phyloP scores from a whole-genome alignment of 495 filamentous ascomycete genomes.

The Cryomyces minteri region DNA sequence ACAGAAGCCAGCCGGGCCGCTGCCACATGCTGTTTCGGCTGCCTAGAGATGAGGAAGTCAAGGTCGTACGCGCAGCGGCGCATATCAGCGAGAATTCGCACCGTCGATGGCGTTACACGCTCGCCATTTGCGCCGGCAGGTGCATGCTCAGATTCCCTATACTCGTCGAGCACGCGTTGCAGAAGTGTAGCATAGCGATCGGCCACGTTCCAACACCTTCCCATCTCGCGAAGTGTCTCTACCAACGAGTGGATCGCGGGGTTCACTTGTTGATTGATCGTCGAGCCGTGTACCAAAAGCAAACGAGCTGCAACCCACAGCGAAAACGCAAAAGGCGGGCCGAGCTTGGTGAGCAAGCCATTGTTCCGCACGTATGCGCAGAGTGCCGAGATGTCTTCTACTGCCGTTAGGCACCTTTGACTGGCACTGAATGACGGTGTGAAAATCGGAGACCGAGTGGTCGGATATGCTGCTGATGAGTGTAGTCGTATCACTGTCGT shows the following conservation, averaged over 20 bases:
- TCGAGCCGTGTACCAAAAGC: conserved; percentile 71
- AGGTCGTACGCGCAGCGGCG: conserved; percentile 68
- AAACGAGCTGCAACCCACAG: conserved; percentile 83
- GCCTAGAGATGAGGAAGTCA: conserved; percentile 70
- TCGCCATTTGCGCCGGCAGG: conserved; percentile 32
- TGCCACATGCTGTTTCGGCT: conserved; percentile 38
- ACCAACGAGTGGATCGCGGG: conserved; percentile 64
- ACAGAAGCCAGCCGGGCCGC: conserved; percentile 17
- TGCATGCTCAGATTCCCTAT: conserved; percentile 54
- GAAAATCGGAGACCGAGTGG: conserved; percentile 69
- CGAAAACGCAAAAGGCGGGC: conserved; percentile 75
- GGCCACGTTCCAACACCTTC: conserved; percentile 67
- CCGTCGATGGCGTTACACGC: conserved; percentile 58
- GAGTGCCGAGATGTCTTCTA: conserved; percentile 65
- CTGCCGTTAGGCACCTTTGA: conserved; percentile 62
- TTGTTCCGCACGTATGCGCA: conserved; percentile 55
- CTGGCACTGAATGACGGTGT: conserved; percentile 66
- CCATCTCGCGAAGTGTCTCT: conserved; percentile 61
- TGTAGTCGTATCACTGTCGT: conserved; percentile 74
- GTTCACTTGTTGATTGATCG: conserved; percentile 62
- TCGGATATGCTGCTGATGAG: conserved; percentile 85
- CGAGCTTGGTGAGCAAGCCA: conserved; percentile 57
- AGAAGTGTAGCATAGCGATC: conserved; percentile 66
- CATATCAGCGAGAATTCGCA: conserved; percentile 82
- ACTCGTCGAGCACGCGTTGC: conserved; percentile 67